These are phyloP conservation scores for Solanum pimpinellifolium DNA, from an alignment of 257 asterid species.

Conservation along the genomic window DNA sequence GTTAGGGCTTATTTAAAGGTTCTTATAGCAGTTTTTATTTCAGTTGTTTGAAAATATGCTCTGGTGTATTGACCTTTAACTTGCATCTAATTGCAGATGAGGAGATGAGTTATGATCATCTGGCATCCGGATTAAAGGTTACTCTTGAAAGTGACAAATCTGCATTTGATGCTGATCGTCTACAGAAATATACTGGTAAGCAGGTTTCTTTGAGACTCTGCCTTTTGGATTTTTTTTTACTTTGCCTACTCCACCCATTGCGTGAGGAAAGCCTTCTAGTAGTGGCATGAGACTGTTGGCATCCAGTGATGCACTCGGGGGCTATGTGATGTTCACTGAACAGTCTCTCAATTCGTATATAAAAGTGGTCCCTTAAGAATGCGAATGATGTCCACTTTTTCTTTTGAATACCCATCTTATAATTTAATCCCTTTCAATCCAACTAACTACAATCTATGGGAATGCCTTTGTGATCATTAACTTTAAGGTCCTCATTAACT, in stretches of 20 bases:
- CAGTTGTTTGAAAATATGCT: background rate
- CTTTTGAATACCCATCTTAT: background rate
- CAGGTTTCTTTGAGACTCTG: background rate
- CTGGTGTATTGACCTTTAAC: background rate
- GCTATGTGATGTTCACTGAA: background rate
- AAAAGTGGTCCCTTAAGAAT: background rate
- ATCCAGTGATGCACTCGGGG: background rate
- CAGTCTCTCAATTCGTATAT: background rate
- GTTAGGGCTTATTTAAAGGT: background rate
- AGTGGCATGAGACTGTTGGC: background rate
- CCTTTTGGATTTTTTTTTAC: background rate
- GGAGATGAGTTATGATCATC: conserved; percentile 76
- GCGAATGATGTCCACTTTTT: background rate
- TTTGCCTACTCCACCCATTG: background rate
- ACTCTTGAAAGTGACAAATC: conserved; percentile 70
- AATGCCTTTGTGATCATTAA: background rate
- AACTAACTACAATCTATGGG: background rate
- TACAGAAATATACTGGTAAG: conserved; percentile 87
- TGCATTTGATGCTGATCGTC: conserved; percentile 84
- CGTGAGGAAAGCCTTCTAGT: background rate
- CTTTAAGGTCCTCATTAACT: background rate
- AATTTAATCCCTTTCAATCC: background rate
- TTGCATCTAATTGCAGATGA: conserved; percentile 36
- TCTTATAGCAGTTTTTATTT: background rate
- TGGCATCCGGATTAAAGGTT: conserved; percentile 79